A percentile compares a stretch with the other conserved stretches of the same genome.
These are phyloP conservation scores for Byssochlamys sp. DNA, from an alignment of 2,329 filamentous ascomycete genomes.

Conservation along the genomic window DNA sequence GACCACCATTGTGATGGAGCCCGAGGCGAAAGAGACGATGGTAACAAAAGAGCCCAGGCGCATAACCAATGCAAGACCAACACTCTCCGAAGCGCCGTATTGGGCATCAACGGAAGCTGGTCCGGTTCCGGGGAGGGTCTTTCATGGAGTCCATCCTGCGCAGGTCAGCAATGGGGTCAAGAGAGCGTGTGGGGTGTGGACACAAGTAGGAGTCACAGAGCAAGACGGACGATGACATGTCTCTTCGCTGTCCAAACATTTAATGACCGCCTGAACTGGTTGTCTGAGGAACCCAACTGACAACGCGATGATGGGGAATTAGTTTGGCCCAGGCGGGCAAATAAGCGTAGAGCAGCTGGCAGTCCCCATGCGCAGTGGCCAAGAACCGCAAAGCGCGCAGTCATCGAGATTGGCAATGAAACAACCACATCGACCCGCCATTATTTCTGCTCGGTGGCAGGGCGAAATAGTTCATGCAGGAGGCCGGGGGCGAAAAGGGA, in stretches of 20 bases:
- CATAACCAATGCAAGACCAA: neutral
- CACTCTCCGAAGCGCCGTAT: neutral
- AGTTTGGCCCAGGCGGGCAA: constrained; percentile 9
- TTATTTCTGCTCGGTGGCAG: neutral
- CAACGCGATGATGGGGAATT: constrained; percentile 4
- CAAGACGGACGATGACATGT: constrained; percentile 16
- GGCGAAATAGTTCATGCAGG: neutral
- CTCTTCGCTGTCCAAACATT: constrained; percentile 12
- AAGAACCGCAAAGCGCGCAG: neutral
- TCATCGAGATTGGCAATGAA: neutral
- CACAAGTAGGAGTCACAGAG: constrained; percentile 9
- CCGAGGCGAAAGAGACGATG: constrained; percentile 2
- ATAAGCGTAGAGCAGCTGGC: constrained; percentile 15
- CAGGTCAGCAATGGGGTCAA: neutral
- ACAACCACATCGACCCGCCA: neutral
- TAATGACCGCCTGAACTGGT: constrained; percentile 12
- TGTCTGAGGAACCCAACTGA: constrained; percentile 12
- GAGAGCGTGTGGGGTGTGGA: constrained; percentile 7
- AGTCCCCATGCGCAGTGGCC: constrained; percentile 12
- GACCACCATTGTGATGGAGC: neutral
- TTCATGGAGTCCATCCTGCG: neutral
- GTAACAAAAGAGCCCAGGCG: neutral
- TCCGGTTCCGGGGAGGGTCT: neutral
- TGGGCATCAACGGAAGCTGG: neutral
- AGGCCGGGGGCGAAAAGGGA: neutral